Evolutionary conservation across 164 flowering plant species (phyloP).

Genomic region (Santalum album): DNA sequence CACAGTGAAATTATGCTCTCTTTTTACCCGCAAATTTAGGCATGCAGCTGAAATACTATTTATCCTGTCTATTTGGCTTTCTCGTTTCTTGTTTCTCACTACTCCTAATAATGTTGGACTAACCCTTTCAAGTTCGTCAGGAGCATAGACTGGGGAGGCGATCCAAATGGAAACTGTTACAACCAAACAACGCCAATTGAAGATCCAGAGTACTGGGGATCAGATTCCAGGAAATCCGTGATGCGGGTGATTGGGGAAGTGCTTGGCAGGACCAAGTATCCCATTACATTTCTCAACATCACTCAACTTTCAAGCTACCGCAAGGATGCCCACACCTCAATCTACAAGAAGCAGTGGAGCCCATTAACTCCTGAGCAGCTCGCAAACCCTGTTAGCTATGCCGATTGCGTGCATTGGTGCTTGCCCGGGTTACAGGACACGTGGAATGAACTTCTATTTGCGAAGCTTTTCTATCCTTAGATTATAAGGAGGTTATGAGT

Average conservation of each 20-base stretch:
- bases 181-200: constrained; percentile 57
- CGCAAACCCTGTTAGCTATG: constrained; percentile 69
- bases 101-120: background rate
- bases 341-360: constrained; percentile 90
- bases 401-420: constrained; percentile 92
- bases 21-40: too few species aligned
- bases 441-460: constrained; percentile 83
- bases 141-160: constrained; percentile 77
- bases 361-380: constrained; percentile 64
- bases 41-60: too few species aligned
- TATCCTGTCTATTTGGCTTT: too few species aligned
- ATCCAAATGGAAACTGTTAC: constrained; percentile 53
- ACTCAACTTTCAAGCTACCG: constrained; percentile 81
- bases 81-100: too few species aligned
- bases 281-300: constrained; percentile 71
- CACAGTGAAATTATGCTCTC: too few species aligned
- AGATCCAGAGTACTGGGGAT: constrained; percentile 71
- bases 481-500: too few species aligned
- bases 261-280: constrained; percentile 40
- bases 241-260: constrained; percentile 71
- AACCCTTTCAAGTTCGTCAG: constrained; percentile 24
- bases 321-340: constrained; percentile 80
- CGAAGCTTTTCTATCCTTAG: constrained; percentile 74
- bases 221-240: constrained; percentile 40
- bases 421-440: constrained; percentile 92